These are phyloP conservation scores for Vairimorpha ceranae DNA, from an alignment of 371 early-diverging fungal genomes.

Conservation along the genomic window DNA sequence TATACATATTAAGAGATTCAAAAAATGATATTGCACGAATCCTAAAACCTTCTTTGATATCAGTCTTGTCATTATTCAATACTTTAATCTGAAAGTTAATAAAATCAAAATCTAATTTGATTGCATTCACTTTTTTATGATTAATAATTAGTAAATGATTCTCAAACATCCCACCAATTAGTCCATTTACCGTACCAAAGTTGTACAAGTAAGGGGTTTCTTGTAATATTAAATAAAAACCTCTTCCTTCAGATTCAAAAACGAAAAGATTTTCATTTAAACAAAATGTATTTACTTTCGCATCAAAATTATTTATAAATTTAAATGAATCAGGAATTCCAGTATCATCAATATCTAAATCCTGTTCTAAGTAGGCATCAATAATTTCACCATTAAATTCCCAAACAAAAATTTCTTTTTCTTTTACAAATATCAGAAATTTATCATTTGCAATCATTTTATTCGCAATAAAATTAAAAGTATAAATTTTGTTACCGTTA, in stretches of 20 bases:
- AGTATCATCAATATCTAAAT: slow-evolving; percentile 11
- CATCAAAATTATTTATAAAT: slow-evolving; percentile 3
- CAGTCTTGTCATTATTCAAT: slow-evolving; percentile 23
- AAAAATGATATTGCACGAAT: slow-evolving; percentile 55
- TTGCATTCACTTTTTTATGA: slow-evolving; percentile 12
- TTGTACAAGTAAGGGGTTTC: slow-evolving; percentile 29
- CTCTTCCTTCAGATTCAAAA: slow-evolving; percentile 24
- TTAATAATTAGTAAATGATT: slow-evolving; percentile 32
- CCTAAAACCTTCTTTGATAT: slow-evolving; percentile 18
- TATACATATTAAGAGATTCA: slow-evolving; percentile 47
- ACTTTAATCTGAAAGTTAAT: slow-evolving; percentile 47
- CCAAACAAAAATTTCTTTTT: slow-evolving; percentile 9
- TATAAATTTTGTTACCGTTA: neutral
- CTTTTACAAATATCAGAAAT: slow-evolving; percentile 16
- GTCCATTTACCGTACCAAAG: slow-evolving; percentile 6
- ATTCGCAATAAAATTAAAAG: neutral
- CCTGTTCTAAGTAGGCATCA: slow-evolving; percentile 8
- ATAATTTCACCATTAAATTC: neutral
- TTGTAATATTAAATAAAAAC: slow-evolving; percentile 43
- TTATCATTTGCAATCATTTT: slow-evolving; percentile 2
- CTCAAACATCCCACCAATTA: slow-evolving; percentile 44
- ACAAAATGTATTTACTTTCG: neutral
- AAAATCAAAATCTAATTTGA: slow-evolving; percentile 40
- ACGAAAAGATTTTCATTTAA: slow-evolving; percentile 31
- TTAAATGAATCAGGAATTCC: slow-evolving; percentile 26